Conservation (phyloP, 768 basidiomycete species). For the Rhodocollybia butyracea region DNA sequence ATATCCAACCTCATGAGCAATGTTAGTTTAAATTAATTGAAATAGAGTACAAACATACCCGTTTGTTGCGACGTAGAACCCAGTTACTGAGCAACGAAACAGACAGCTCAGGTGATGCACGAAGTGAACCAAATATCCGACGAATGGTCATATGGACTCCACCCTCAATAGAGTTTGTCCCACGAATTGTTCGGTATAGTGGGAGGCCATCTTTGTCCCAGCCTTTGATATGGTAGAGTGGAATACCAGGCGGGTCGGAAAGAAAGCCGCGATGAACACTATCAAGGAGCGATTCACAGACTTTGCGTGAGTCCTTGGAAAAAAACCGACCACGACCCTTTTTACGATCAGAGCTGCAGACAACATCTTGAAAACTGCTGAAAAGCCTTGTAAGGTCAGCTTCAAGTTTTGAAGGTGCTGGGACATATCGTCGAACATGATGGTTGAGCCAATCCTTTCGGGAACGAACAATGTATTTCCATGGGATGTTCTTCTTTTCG, state of each 20-base stretch:
- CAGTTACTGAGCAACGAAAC: constrained; percentile 3
- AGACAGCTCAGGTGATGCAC: constrained; percentile 10
- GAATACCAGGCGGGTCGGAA: constrained; percentile 15
- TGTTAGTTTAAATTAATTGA: background rate
- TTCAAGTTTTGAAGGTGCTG: background rate
- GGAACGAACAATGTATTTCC: background rate
- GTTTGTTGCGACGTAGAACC: constrained; percentile 8
- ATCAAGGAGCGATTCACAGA: background rate
- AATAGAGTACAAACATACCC: background rate
- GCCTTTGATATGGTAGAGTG: constrained; percentile 11
- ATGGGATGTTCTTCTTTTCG: constrained; percentile 3
- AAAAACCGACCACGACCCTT: background rate
- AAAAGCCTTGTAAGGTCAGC: background rate
- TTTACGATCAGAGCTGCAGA: background rate
- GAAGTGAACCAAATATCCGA: constrained; percentile 12
- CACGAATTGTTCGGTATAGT: constrained; percentile 12
- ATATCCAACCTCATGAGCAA: constrained; percentile 12
- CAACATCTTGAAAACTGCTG: background rate
- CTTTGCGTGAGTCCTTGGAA: background rate
- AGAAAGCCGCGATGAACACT: constrained; percentile 9
- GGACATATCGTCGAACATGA: background rate
- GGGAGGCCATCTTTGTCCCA: constrained; percentile 14
- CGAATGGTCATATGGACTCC: constrained; percentile 16
- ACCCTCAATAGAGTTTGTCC: constrained; percentile 20
- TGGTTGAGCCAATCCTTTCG: background rate